Evolutionary conservation across 2,329 filamentous ascomycete genomes (phyloP), one percentile per base, ranked within the genome.

Genomic region (Aspergillus aculeatus): DNA sequence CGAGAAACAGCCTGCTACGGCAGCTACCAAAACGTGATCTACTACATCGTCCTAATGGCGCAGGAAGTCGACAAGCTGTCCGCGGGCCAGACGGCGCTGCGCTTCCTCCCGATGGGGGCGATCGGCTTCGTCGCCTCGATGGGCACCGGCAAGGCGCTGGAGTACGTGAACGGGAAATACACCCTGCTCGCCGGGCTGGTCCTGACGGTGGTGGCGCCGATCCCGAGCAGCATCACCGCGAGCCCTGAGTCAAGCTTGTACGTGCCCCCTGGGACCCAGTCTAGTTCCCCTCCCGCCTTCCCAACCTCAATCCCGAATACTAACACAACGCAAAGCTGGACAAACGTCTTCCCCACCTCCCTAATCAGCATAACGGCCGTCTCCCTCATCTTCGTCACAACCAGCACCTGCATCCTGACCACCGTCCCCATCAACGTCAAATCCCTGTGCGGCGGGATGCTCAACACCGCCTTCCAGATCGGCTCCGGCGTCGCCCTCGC

Each of bases 381-480:
- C 5, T 77, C 75, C 0, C 72, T 78, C 16, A 75, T 77, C 4
- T 80, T 78, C 56, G 75, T 77, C 26, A 77, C 76, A 1, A 77
- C 77, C 5, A 79, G 75, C n/a, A 77, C 77, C 1, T 71, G 76
- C 3, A 71, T 79, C 4, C 54, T 80, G 16, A 71, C 71, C 0
- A 77, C 71, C 38, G 77, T 79, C 1, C 77, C 77, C 0, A 67
- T 74, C 7, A 73, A 77, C 29, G 76, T 77, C 11, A 78, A 79
- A 64, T 76, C 72, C 44, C 62, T 78, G 2, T 77, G 74, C 57
- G 76, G 76, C 23, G 76, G 76, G 19, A 77, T 78, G 74, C 66
- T 79, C 41, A 79, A 79, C 56, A 79, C 77, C 4, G 76, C 77
- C 4, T 79, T 78, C 60, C 77, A 79, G 66, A 77, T 79, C 23